A percentile compares a stretch with the other conserved stretches of the same genome.
Conservation (phyloP, 768 basidiomycete species). For the Goffeauzyma gilvescens region DNA sequence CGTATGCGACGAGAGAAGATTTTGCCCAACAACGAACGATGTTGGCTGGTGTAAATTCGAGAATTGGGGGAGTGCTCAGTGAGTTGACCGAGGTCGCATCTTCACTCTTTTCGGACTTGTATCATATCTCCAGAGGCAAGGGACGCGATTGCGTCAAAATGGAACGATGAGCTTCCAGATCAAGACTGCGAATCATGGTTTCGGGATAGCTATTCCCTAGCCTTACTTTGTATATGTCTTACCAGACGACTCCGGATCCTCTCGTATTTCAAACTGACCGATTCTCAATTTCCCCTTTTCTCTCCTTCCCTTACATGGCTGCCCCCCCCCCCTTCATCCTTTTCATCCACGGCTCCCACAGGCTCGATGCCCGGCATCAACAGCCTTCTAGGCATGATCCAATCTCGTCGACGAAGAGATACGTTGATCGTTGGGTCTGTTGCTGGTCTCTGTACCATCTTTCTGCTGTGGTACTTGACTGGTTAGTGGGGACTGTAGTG, state of each 20-base stretch:
- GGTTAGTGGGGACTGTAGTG: no score
- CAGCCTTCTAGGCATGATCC: conserved; percentile 77
- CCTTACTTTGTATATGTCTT: no score
- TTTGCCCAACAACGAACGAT: conserved; percentile 64
- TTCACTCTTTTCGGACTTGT: no score
- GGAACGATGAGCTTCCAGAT: no score
- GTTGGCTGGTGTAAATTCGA: conserved; percentile 57
- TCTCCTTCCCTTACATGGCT: conserved; percentile 2
- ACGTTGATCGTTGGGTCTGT: conserved; percentile 69
- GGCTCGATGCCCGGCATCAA: conserved; percentile 88
- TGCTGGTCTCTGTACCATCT: conserved; percentile 64
- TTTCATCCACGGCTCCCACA: conserved; percentile 23
- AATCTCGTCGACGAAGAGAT: conserved; percentile 70
- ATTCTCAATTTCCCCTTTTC: background rate
- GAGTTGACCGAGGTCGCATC: no score
- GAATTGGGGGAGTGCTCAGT: conserved; percentile 73
- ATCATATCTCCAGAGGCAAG: no score
- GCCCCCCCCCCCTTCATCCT: background rate
- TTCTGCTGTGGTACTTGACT: conserved; percentile 39
- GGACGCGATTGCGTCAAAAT: no score
- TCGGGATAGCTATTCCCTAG: no score
- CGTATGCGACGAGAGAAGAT: conserved; percentile 86
- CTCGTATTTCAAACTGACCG: background rate
- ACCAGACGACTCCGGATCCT: background rate
- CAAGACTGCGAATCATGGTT: no score